Base-by-base conservation (phyloP, 192 early-diverging fungal species). In the Chytriomyces sp. region DNA sequence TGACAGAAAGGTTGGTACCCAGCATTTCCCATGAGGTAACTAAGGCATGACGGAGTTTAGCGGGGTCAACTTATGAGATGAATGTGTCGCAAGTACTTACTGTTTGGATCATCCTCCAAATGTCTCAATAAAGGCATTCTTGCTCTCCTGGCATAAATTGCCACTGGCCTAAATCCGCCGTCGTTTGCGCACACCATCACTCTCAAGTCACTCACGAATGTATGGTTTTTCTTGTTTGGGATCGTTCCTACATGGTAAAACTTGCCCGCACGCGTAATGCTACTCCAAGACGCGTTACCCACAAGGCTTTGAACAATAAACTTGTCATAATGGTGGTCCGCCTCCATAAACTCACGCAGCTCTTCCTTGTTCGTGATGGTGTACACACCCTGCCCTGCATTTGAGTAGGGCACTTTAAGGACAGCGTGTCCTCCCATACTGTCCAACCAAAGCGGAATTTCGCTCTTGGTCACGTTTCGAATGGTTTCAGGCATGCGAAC, bases 171-270 rank as follows among this genome's bases (percentile, higher is more conserved):
- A 79, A 96, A 96, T 7, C 94, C 94, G 47, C 86, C 68, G 61
- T 84, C 80, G 66, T 87, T 89, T 64, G 89, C 94, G 20, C 88
- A 86, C 35, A 96, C 89, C 94, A 96, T 96, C 92, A 94, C 91
- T 0, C 94, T 82, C 45, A 96, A 82, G 79, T 96, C 94, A 43
- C 82, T 88, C 43, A 96, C 94, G 79, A 89, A 96, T 4, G 91
- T 93, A 75, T 94, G 91, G 84, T 91, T 92, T 79, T 93, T 93
- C 86, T 93, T 93, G 90, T 96, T 93, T 11, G 94, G 94, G 71
- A 96, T 92, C 7, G 94, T 96, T 6, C 94, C 94, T 20, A 94
- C 94, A 76, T 96, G 94, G 77, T 92, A 96, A 69, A 93, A 96
- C 76, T 91, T 92, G 60, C 93, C 94, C 10, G 93, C 91, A 89